These are phyloP conservation scores for Salvia sclarea DNA, from an alignment of 305 asterid species.

Conservation along the genomic window DNA sequence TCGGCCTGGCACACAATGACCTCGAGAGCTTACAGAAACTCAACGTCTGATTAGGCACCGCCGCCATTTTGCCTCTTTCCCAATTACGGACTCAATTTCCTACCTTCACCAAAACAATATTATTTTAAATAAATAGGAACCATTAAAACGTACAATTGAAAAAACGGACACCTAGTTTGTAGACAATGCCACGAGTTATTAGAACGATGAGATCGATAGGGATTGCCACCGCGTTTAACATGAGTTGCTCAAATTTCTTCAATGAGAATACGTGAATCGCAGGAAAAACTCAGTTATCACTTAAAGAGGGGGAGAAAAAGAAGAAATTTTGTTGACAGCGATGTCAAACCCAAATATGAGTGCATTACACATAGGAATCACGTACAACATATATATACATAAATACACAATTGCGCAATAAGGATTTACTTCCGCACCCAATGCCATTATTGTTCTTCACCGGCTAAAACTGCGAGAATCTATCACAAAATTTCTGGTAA, in stretches of 20 bases:
- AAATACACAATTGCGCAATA: neutral
- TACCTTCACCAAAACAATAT: constrained; percentile 2
- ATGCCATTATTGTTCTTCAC: neutral
- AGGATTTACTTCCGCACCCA: neutral
- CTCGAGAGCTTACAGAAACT: constrained; percentile 36
- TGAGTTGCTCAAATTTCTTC: constrained; percentile 20
- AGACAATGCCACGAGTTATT: constrained; percentile 19
- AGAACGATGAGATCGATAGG: constrained; percentile 13
- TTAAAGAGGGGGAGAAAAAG: neutral
- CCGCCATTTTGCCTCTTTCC: constrained; percentile 40
- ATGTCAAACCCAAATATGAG: constrained; percentile 19
- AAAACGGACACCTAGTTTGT: constrained; percentile 14
- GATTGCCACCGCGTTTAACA: constrained; percentile 19
- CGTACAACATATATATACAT: neutral
- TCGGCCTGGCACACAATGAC: constrained; percentile 33
- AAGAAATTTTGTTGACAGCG: constrained; percentile 13
- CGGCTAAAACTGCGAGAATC: neutral
- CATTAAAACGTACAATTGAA: neutral
- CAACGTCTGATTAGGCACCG: constrained; percentile 41
- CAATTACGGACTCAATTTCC: constrained; percentile 11
- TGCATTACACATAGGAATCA: constrained; percentile 34
- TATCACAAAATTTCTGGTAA: neutral
- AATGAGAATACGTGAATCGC: constrained; percentile 7
- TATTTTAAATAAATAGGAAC: neutral
- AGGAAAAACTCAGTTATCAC: neutral